phyloP scores from a whole-genome alignment of 371 early-diverging fungal genomes.

The Capillidium rhysosporum region DNA sequence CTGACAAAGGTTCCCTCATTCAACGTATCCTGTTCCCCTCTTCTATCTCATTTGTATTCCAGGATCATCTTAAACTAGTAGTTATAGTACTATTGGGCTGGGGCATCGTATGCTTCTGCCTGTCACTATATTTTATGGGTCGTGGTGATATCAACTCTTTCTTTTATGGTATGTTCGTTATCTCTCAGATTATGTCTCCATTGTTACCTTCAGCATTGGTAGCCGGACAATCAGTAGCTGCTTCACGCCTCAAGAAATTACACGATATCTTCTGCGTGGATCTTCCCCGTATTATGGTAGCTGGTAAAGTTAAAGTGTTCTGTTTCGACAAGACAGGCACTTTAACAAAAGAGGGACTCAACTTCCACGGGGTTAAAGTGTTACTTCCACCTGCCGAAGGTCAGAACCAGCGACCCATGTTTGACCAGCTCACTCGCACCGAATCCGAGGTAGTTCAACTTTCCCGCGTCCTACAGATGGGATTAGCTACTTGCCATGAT shows the following conservation, averaged over 20 bases:
- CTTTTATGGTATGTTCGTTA: slow-evolving; percentile 49
- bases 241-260: slow-evolving; percentile 31
- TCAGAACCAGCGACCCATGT: slow-evolving; percentile 7
- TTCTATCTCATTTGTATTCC: slow-evolving; percentile 44
- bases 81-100: slow-evolving; percentile 32
- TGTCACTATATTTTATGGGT: slow-evolving; percentile 35
- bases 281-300: slow-evolving; percentile 46
- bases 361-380: slow-evolving; percentile 5
- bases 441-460: slow-evolving; percentile 4
- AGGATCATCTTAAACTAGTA: slow-evolving; percentile 47
- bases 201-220: slow-evolving; percentile 58
- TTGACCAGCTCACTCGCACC: neutral
- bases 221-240: slow-evolving; percentile 69
- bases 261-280: slow-evolving; percentile 49
- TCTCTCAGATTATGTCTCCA: slow-evolving; percentile 44
- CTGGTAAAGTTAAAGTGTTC: slow-evolving; percentile 52
- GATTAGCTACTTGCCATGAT: slow-evolving; percentile 52
- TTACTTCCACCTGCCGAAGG: neutral
- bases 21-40: slow-evolving; percentile 56
- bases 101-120: slow-evolving; percentile 30
- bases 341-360: slow-evolving; percentile 21
- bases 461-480: slow-evolving; percentile 9
- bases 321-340: slow-evolving; percentile 86
- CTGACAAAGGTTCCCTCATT: slow-evolving; percentile 60
- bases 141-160: slow-evolving; percentile 29